A percentile compares a stretch with the other conserved stretches of the same genome.
phyloP scores from a whole-genome alignment of 2,329 filamentous ascomycete genomes.

The Chrysosporium keratinophilum region DNA sequence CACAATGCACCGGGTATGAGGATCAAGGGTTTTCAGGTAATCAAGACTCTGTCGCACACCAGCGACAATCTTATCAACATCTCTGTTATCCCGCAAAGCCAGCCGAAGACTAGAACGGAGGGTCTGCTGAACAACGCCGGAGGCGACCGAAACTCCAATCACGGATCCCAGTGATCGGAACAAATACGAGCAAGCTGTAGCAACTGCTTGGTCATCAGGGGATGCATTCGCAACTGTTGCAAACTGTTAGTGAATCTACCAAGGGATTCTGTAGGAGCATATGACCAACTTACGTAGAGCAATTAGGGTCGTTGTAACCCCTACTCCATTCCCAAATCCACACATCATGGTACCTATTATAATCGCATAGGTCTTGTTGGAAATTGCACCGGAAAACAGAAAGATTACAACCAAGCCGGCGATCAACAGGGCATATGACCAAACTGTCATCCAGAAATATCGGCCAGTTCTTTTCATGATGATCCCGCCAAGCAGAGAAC shows the following conservation, averaged over 20 bases:
- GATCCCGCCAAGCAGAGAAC: conserved; percentile 54
- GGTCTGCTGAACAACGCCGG: conserved; percentile 61
- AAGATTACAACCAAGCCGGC: conserved; percentile 48
- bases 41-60: conserved; percentile 60
- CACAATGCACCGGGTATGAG: conserved; percentile 49
- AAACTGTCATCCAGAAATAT: conserved; percentile 59
- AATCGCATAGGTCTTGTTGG: conserved; percentile 43
- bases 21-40: conserved; percentile 56
- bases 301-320: conserved; percentile 61
- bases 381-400: conserved; percentile 46
- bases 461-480: conserved; percentile 60
- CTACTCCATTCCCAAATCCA: conserved; percentile 47
- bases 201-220: conserved; percentile 59
- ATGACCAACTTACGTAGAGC: conserved; percentile 43
- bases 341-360: conserved; percentile 48
- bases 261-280: conserved; percentile 5
- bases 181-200: conserved; percentile 68
- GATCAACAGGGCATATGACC: conserved; percentile 45
- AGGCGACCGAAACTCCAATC: conserved; percentile 57
- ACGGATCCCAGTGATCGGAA: conserved; percentile 63
- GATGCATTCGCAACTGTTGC: conserved; percentile 54
- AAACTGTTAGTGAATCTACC: conserved; percentile 1
- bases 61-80: conserved; percentile 56
- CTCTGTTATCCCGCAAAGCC: conserved; percentile 46
- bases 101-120: conserved; percentile 48